Conservation (phyloP, 345 rosid genomes). For the Corymbia maculata region DNA sequence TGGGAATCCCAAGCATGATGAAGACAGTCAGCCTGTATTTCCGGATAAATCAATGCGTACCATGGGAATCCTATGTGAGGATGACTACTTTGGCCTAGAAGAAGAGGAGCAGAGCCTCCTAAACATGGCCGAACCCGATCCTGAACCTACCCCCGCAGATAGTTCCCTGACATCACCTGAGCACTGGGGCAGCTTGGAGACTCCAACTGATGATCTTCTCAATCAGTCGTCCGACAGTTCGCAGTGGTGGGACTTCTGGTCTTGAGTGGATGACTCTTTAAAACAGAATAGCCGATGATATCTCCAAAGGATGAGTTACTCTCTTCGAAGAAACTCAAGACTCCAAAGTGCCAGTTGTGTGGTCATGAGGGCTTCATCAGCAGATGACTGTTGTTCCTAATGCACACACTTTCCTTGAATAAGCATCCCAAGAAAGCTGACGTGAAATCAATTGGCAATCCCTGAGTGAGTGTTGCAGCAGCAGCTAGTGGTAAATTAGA, state of each 20-base stretch:
- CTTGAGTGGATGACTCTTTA: constrained; percentile 1
- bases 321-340: not conserved
- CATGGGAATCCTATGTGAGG: constrained; percentile 1
- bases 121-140: constrained; percentile 16
- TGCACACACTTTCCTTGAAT: not conserved
- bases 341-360: not conserved
- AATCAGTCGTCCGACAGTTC: constrained; percentile 26
- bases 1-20: not conserved
- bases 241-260: constrained; percentile 46
- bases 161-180: constrained; percentile 30
- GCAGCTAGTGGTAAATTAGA: not conserved
- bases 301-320: not conserved
- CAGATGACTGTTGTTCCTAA: not conserved
- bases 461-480: not conserved
- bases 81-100: constrained; percentile 11
- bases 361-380: not conserved
- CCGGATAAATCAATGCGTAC: not conserved
- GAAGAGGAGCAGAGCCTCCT: constrained; percentile 6
- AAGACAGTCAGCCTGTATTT: not conserved
- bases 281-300: not conserved
- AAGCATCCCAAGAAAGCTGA: not conserved
- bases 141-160: not conserved
- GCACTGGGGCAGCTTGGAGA: constrained; percentile 26
- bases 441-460: not conserved
- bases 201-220: constrained; percentile 5